Conservation (phyloP, 352 stramenopile species). For the Globisporangium barbulae region DNA sequence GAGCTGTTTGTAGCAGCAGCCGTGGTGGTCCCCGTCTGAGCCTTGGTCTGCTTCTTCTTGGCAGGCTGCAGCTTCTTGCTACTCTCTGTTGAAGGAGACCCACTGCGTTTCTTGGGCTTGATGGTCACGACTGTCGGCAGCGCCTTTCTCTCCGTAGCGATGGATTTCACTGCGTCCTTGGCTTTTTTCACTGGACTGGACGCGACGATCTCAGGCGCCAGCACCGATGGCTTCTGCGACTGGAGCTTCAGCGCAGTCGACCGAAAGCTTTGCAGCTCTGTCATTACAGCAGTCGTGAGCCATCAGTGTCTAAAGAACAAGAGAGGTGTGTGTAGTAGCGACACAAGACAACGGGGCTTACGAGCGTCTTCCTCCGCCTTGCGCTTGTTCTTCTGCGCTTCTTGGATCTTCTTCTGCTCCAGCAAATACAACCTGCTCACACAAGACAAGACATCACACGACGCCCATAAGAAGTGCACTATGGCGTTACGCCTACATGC, state of each 20-base stretch:
- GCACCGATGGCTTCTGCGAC: slow-evolving; percentile 32
- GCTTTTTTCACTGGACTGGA: slow-evolving; percentile 1
- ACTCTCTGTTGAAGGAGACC: slow-evolving; percentile 5
- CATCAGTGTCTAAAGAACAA: background rate
- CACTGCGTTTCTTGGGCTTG: slow-evolving; percentile 53
- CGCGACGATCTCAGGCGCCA: slow-evolving; percentile 14
- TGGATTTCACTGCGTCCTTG: background rate
- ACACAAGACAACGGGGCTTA: slow-evolving; percentile 16
- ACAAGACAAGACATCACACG: background rate
- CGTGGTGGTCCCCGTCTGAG: background rate
- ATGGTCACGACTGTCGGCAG: slow-evolving; percentile 29
- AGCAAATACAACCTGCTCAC: slow-evolving; percentile 48
- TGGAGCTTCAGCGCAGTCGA: slow-evolving; percentile 59
- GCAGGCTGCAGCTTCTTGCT: slow-evolving; percentile 22
- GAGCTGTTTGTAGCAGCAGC: no score
- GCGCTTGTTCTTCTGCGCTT: slow-evolving; percentile 31
- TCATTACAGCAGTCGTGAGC: background rate
- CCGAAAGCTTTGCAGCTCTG: slow-evolving; percentile 63
- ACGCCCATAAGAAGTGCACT: slow-evolving; percentile 2
- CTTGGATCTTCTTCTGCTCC: slow-evolving; percentile 57
- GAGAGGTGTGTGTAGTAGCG: background rate
- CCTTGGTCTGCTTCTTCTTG: slow-evolving; percentile 14
- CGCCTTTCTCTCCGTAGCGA: slow-evolving; percentile 14
- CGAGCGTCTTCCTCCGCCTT: slow-evolving; percentile 30
- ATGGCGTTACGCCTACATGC: background rate